Evolutionary conservation across 192 early-diverging fungal genomes (phyloP), one percentile per base, ranked within the genome.

Genomic region (Linderina pennispora): DNA sequence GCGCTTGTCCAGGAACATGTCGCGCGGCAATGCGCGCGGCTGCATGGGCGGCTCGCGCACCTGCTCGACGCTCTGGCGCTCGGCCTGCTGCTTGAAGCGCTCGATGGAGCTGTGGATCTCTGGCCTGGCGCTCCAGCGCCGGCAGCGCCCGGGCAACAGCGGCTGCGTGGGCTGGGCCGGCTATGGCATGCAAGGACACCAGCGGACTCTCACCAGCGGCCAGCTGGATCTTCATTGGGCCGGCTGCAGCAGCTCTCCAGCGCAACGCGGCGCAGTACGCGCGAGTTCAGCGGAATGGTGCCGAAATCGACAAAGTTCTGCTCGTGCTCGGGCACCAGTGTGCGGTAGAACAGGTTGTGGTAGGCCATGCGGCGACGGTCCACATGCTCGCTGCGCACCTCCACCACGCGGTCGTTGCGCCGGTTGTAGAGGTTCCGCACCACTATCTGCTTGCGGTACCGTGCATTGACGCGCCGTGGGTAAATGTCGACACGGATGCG

Each of bases 231-330:
- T 53, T 38, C 0, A 74, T 33, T 14, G n/a, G 65, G 55, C 10
- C 56, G 55, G 19, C 49, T 50, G 31, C 82, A 90, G 26, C 92
- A 84, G 52, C 96, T 98, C 40, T 86, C 88, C 25, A 98, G 84
- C 4, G 77, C 80, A 45, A 96, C 83, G 7, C 80, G 80, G 9
- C 92, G 80, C 11, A 95, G 46, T 4, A 74, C 81, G 0, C 88
- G 77, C 15, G 91, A 74, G 50, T 91, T 91, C n/a, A 92, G 50
- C 8, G 91, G 80, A 5, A 91, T 87, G 0, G 81, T 67, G 4
- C 96, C 96, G 74, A 97, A 97, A 61, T 98, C 94, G 26, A 98
- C 57, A 65, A 91, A 97, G 76, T 98, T 94, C 15, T 91, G 77
- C 26, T 89, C 88, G 40, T 78, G 82, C 28, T 47, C n/a, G 84